phyloP scores from a whole-genome alignment of 1,139 yeast species.

The Arxiozyma slooffiae region DNA sequence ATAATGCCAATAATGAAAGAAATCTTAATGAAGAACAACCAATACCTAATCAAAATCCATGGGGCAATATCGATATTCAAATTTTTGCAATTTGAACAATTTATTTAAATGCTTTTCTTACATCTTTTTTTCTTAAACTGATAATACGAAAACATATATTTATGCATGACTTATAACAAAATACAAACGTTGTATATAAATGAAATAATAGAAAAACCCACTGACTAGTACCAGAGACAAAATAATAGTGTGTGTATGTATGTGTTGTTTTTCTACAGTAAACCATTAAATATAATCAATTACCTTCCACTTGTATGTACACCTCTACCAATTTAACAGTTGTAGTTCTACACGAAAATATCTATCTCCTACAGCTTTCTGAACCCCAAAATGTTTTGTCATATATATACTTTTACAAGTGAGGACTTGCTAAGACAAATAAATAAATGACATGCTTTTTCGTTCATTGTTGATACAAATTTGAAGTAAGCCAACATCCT shows the following conservation, averaged over 20 bases:
- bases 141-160: background rate
- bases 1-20: constrained; percentile 2
- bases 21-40: constrained; percentile 5
- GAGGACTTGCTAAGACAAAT: background rate
- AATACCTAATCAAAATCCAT: constrained; percentile 3
- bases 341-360: background rate
- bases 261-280: background rate
- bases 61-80: constrained; percentile 22
- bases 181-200: too few species aligned
- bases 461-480: too few species aligned
- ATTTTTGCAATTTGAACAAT: constrained; percentile 20
- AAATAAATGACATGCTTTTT: too few species aligned
- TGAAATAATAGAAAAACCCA: background rate
- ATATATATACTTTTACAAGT: background rate
- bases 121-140: background rate
- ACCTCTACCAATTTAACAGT: too few species aligned
- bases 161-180: background rate
- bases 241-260: background rate
- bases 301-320: too few species aligned
- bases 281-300: too few species aligned
- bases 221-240: background rate
- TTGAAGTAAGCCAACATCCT: too few species aligned
- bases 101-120: background rate
- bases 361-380: background rate
- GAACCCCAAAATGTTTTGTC: background rate